phyloP scores from a whole-genome alignment of 2,329 filamentous ascomycete genomes.

The Cephalotrichum gorgonifer region DNA sequence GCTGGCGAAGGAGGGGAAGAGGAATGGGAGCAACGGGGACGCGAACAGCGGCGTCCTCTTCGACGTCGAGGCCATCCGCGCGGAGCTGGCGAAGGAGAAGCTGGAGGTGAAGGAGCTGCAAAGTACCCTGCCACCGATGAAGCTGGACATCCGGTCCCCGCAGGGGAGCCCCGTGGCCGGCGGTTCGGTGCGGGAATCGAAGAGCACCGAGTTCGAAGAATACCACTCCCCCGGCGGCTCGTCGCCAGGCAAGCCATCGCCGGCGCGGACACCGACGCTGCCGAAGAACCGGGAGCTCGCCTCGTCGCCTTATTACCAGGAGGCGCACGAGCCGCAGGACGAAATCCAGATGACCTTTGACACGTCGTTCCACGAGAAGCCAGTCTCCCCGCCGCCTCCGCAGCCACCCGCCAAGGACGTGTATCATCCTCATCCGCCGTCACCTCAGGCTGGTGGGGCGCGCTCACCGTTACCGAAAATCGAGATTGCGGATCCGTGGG shows the following conservation, averaged over 20 bases:
- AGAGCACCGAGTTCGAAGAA: constrained; percentile 14
- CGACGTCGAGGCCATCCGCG: constrained; percentile 87
- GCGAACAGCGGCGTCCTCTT: constrained; percentile 64
- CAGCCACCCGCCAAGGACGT: constrained; percentile 20
- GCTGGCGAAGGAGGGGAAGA: constrained; percentile 25
- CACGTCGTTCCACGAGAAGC: constrained; percentile 40
- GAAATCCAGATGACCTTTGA: constrained; percentile 65
- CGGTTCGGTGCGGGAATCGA: constrained; percentile 39
- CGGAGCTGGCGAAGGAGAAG: constrained; percentile 65
- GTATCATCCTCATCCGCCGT: constrained; percentile 8
- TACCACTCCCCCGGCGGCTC: constrained; percentile 2
- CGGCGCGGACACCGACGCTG: constrained; percentile 3
- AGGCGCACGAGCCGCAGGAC: constrained; percentile 20
- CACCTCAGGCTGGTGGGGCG: constrained; percentile 15
- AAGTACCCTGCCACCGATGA: constrained; percentile 84
- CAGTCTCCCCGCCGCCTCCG: constrained; percentile 13
- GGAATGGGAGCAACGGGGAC: constrained; percentile 28
- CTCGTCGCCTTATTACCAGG: constrained; percentile 1
- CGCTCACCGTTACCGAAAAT: constrained; percentile 36
- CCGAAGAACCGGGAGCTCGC: constrained; percentile 3
- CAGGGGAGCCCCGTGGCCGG: constrained; percentile 16
- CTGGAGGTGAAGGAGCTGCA: constrained; percentile 69
- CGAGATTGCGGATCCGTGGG: constrained; percentile 55
- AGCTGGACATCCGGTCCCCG: constrained; percentile 45
- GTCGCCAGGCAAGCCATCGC: background rate